Evolutionary conservation across 768 basidiomycete species (phyloP).

Genomic region (Hygrophorus pudorinus): DNA sequence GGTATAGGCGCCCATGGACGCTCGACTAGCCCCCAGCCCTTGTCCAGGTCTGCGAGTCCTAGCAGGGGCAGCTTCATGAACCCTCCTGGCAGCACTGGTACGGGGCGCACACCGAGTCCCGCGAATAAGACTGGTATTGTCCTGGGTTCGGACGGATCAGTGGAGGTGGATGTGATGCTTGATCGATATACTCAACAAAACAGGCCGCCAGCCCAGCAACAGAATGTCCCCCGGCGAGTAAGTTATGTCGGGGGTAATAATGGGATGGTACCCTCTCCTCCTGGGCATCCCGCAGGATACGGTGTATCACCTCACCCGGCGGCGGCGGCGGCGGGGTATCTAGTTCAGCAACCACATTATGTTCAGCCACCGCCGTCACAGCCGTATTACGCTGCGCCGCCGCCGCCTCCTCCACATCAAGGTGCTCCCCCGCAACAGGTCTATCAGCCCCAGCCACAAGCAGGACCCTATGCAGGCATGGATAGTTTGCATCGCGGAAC

Average conservation of each 20-base stretch:
- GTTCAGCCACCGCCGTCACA: constrained; percentile 13
- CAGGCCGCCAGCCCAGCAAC: constrained; percentile 22
- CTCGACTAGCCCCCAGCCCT: constrained; percentile 47
- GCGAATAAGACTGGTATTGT: constrained; percentile 69
- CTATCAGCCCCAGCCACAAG: constrained; percentile 14
- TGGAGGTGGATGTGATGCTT: constrained; percentile 74
- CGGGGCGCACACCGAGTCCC: constrained; percentile 53
- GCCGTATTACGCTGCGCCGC: constrained; percentile 1
- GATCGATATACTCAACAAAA: constrained; percentile 33
- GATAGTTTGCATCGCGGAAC: neutral
- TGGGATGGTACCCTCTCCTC: constrained; percentile 19
- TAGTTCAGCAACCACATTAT: constrained; percentile 3
- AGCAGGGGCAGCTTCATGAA: constrained; percentile 29
- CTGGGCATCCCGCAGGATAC: constrained; percentile 26
- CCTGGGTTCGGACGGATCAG: constrained; percentile 70
- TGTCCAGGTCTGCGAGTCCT: constrained; percentile 48
- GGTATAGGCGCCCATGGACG: constrained; percentile 72
- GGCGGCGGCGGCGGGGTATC: constrained; percentile 24
- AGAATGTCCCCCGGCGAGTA: constrained; percentile 21
- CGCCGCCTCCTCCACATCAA: constrained; percentile 11
- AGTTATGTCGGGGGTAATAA: constrained; percentile 24
- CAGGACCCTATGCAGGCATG: neutral
- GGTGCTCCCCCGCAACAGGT: constrained; percentile 12
- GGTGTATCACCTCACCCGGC: constrained; percentile 27
- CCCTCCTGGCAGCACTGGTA: constrained; percentile 1